A percentile compares a stretch with the other conserved stretches of the same genome.
These are phyloP conservation scores for Sclerotinia trifoliorum DNA, from an alignment of 2,329 filamentous ascomycete species.

Conservation along the genomic window DNA sequence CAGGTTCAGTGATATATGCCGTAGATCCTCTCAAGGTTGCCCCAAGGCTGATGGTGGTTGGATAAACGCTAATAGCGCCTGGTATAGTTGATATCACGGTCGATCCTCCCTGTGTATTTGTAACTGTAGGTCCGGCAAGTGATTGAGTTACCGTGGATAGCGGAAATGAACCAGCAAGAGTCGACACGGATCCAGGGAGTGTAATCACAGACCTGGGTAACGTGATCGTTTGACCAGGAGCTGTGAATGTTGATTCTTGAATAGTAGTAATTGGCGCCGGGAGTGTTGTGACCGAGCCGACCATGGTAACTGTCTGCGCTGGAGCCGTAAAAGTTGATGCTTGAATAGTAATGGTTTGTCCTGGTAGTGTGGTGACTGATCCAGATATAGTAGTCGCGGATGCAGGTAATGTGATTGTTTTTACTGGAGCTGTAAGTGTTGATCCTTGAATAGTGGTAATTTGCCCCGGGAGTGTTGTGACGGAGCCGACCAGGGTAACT, in stretches of 20 bases:
- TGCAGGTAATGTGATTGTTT: constrained; percentile 3
- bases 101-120: constrained; percentile 20
- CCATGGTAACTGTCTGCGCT: too few relatives aligned
- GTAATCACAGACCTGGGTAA: constrained; percentile 3
- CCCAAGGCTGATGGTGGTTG: constrained; percentile 22
- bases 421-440: neutral
- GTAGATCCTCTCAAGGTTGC: constrained; percentile 17
- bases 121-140: constrained; percentile 2
- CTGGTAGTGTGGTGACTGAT: neutral
- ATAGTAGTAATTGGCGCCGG: neutral
- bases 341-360: neutral
- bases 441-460: neutral
- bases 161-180: constrained; percentile 16
- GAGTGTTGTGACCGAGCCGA: too few relatives aligned
- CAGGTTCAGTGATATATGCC: constrained; percentile 20
- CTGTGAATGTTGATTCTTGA: constrained; percentile 8
- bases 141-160: constrained; percentile 19
- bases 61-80: constrained; percentile 22
- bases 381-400: neutral
- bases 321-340: constrained; percentile 4
- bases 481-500: neutral
- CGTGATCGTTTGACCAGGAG: neutral
- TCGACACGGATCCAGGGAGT: constrained; percentile 16
- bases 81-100: constrained; percentile 25
- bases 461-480: neutral